Conservation (phyloP, 352 stramenopile species). For the Phytophthora tubulina region DNA sequence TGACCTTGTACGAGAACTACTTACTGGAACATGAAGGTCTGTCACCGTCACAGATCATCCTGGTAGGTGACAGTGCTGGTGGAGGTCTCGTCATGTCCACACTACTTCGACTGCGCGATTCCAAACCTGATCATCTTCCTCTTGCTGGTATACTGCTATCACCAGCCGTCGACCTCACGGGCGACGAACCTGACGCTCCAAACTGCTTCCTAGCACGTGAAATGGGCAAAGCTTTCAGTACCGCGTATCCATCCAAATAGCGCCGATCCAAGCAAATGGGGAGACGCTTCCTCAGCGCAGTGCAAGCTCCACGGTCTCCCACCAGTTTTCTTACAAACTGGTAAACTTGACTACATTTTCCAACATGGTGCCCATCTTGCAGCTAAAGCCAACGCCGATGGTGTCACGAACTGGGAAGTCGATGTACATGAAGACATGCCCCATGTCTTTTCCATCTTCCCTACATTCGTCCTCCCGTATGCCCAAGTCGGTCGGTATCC, state of each 20-base stretch:
- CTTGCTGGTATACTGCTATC: slow-evolving; percentile 46
- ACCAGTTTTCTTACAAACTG: slow-evolving; percentile 51
- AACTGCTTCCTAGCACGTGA: slow-evolving; percentile 33
- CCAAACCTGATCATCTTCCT: slow-evolving; percentile 21
- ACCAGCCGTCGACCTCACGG: slow-evolving; percentile 43
- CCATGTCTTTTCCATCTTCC: slow-evolving; percentile 48
- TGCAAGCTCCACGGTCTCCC: slow-evolving; percentile 46
- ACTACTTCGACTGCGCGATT: slow-evolving; percentile 51
- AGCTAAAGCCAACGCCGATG: slow-evolving; percentile 32
- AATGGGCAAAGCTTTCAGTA: slow-evolving; percentile 19
- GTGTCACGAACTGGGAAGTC: slow-evolving; percentile 37
- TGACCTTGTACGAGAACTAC: slow-evolving; percentile 53
- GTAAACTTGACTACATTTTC: slow-evolving; percentile 41
- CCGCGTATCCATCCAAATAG: slow-evolving; percentile 21
- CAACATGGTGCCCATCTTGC: slow-evolving; percentile 36
- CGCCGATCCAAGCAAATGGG: slow-evolving; percentile 32
- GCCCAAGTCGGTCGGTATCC: slow-evolving; percentile 33
- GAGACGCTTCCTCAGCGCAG: slow-evolving; percentile 41
- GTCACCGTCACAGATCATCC: slow-evolving; percentile 45
- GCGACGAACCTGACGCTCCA: slow-evolving; percentile 27
- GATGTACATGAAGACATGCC: slow-evolving; percentile 44
- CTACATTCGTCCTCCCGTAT: slow-evolving; percentile 40
- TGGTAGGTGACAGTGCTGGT: slow-evolving; percentile 62
- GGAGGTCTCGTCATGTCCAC: slow-evolving; percentile 57
- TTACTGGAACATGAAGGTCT: slow-evolving; percentile 42